These are phyloP conservation scores for Backusella circina DNA, from an alignment of 192 early-diverging fungal genomes.

Conservation along the genomic window DNA sequence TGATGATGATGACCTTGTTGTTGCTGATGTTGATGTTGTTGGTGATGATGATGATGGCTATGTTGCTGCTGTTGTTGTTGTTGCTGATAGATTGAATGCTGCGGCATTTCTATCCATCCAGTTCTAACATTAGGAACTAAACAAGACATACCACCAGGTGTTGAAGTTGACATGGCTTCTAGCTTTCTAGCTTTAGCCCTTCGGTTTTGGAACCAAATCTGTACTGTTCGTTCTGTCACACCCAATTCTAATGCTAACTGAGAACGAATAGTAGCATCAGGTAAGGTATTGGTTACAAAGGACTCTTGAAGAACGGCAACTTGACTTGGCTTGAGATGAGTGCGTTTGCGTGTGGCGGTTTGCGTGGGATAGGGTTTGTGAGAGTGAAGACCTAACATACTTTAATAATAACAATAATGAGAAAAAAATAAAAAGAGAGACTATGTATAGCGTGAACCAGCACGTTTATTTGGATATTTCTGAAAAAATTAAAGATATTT, in stretches of 20 bases:
- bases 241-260: constrained; percentile 21
- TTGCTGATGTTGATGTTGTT: not conserved
- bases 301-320: constrained; percentile 26
- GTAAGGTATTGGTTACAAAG: constrained; percentile 23
- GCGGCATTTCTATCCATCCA: constrained; percentile 21
- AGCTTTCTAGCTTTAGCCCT: constrained; percentile 55
- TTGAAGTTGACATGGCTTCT: not conserved
- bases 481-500: not conserved
- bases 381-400: not conserved
- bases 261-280: constrained; percentile 15
- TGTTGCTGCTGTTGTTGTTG: not conserved
- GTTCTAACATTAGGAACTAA: constrained; percentile 24
- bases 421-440: not conserved
- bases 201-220: constrained; percentile 84
- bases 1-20: not conserved
- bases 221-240: constrained; percentile 65
- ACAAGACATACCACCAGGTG: not conserved
- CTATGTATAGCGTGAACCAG: constrained; percentile 11
- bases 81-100: constrained; percentile 4
- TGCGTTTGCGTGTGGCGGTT: constrained; percentile 13
- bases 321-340: constrained; percentile 24
- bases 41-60: not conserved
- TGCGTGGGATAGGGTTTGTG: constrained; percentile 12
- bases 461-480: not conserved
- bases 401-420: not conserved